Evolutionary conservation across 2,329 filamentous ascomycete genomes (phyloP), one percentile per base, ranked within the genome.

Genomic region (Neonectria magnoliae): DNA sequence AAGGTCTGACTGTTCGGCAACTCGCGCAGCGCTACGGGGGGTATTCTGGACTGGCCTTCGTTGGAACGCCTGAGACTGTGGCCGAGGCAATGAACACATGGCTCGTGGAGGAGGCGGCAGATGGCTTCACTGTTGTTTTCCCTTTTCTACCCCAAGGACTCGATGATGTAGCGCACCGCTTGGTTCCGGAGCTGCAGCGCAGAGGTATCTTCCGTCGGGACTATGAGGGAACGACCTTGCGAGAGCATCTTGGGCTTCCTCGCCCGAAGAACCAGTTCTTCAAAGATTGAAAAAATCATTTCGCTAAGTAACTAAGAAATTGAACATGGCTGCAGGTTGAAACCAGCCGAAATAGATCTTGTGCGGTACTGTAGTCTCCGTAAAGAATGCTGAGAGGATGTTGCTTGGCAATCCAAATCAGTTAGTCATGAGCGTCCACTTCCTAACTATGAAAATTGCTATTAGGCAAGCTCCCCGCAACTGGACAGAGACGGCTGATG

Each of bases 171-270:
- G 78, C 78, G 0, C 71, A 83, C 48, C 76, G 74, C 3, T 67
- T 87, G 58, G 76, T 87, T 9, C 84, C 84, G 1, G 84, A 86
- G 70, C 68, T 87, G 13, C 84, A 86, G 71, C 78, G 79, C 5
- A 78, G 85, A 27, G 84, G 84, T 0, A 63, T 87, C 2, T 87
- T 87, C 72, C 76, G 85, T 5, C 67, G 79, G 7, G 85, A 87
- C 1, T 87, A 88, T 67, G 76, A 82, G 52, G 85, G 85, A 1
- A 80, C 78, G 1, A 87, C 85, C 1, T 71, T 87, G 69, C 76
- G 85, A 44, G 85, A 87, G 42, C 85, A 88, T 73, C 76, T 88
- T 44, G 85, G 84, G 5, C 78, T 88, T 33, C 80, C 81, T 10
- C 75, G 84, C 22, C 85, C 84, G 1, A 74, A 71, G 51, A 81